phyloP scores from a whole-genome alignment of 2,329 filamentous ascomycete genomes.

The Ceratocystiopsis minuta region DNA sequence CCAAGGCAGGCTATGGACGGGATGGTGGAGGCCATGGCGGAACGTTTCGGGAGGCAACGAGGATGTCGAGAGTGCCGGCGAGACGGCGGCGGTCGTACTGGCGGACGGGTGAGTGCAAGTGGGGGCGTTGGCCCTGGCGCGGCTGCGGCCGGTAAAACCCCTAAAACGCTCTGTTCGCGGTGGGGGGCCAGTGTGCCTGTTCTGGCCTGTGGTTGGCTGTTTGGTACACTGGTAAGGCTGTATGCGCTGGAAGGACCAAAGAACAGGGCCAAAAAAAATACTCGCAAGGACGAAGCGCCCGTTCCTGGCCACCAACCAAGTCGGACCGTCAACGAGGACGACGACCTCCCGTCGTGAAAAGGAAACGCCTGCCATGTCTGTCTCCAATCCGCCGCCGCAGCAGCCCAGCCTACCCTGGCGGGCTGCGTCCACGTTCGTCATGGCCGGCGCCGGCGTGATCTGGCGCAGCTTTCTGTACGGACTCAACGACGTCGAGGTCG shows the following conservation, averaged over 20 bases:
- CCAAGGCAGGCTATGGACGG: constrained; percentile 85
- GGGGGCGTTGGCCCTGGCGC: too few relatives aligned
- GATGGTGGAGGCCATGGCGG: constrained; percentile 37
- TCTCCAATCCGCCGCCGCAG: constrained; percentile 7
- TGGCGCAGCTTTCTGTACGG: constrained; percentile 59
- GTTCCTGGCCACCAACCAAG: too few relatives aligned
- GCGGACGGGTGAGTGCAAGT: too few relatives aligned
- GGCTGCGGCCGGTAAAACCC: too few relatives aligned
- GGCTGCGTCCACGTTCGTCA: constrained; percentile 51
- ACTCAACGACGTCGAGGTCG: constrained; percentile 56
- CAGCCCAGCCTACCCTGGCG: constrained; percentile 52
- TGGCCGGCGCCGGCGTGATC: constrained; percentile 54
- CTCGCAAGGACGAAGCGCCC: too few relatives aligned
- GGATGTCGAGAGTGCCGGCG: too few relatives aligned
- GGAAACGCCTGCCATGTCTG: neutral
- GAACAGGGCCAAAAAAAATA: neutral
- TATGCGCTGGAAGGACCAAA: neutral
- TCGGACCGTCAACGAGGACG: too few relatives aligned
- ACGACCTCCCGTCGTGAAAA: too few relatives aligned
- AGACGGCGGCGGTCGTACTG: too few relatives aligned
- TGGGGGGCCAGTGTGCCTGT: constrained; percentile 4
- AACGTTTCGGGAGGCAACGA: neutral
- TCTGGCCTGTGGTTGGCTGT: constrained; percentile 5
- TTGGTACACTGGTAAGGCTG: constrained; percentile 4
- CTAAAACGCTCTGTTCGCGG: too few relatives aligned